Conservation (phyloP, 2,329 filamentous ascomycete genomes). For the Emergomyces pasteurianus region DNA sequence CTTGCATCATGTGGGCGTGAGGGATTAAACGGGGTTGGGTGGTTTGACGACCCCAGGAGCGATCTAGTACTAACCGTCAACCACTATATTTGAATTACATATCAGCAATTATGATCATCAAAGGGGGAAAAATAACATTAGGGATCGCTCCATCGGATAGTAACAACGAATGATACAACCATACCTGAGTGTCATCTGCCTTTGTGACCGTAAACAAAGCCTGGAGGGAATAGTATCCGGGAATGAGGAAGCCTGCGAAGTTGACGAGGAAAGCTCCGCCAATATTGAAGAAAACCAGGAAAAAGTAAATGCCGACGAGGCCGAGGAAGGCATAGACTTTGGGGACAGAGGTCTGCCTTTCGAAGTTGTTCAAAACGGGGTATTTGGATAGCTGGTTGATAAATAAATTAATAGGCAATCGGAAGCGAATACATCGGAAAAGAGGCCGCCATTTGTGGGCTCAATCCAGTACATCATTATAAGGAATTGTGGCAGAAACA, state of each 20-base stretch:
- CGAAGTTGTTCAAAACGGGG: constrained; percentile 54
- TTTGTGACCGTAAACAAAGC: constrained; percentile 50
- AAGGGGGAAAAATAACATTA: not conserved
- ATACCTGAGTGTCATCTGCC: constrained; percentile 53
- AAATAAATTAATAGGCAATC: constrained; percentile 3
- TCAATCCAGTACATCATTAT: not conserved
- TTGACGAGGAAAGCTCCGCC: constrained; percentile 57
- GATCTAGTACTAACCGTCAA: constrained; percentile 38
- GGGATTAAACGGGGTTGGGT: constrained; percentile 4
- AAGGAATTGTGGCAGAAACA: not conserved
- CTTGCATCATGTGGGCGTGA: constrained; percentile 10
- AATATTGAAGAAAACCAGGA: constrained; percentile 62
- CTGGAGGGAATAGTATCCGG: constrained; percentile 54
- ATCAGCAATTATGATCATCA: constrained; percentile 11
- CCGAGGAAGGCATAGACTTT: constrained; percentile 58
- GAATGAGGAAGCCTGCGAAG: constrained; percentile 52
- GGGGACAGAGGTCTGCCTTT: constrained; percentile 55
- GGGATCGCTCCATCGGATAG: not conserved
- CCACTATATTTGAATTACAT: constrained; percentile 37
- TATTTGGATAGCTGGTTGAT: constrained; percentile 51
- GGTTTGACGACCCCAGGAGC: constrained; percentile 18
- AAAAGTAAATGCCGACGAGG: constrained; percentile 54
- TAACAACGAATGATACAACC: constrained; percentile 12
- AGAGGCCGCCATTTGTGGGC: not conserved
- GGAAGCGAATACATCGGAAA: not conserved